Base-by-base conservation (phyloP, 768 basidiomycete genomes). In the Trametes coccinea region DNA sequence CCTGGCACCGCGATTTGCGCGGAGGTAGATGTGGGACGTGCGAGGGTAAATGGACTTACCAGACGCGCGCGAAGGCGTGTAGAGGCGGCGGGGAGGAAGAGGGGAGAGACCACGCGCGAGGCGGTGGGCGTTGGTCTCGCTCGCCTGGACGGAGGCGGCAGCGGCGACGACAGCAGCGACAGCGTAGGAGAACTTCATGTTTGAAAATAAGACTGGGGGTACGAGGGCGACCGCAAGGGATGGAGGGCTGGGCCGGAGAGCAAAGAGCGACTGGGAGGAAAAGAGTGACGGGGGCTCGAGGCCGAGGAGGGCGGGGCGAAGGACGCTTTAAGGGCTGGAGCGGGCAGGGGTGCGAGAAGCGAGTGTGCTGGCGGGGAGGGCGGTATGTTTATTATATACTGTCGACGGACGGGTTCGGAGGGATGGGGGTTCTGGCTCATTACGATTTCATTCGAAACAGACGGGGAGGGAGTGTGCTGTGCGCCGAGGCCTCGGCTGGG, bases 121-220 rank as follows among this genome's bases (percentile, higher is more conserved):
- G 27, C 62, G 62, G 13, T 64, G 34, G 9, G 48, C 62, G 57
- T 64, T 64, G 54, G 62, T 60, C 53, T 60, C 62, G 48, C 27
- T 7, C 27, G 62, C 62, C 49, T 59, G 49, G 49, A 56, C 62
- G 17, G 59, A 59, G 49, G 55, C 62, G 45, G 62, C 59, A 37
- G 62, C 45, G 34, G 59, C 62, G 33, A 60, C 49, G 53, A 64
- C 43, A 31, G 62, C 54, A 22, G 59, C 59, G 55, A 56, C 37
- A 55, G 62, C 58, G 58, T 56, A 59, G 4, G 59, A 31, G 62
- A 64, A 60, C 62, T 60, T 64, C 62, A 64, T 64, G 34, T 43
- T 43, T 43, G 41, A 0, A 2, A 2, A 43, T 43, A n/a, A 0
- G 17, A 45, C 40, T 40, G 46, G 46, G 39, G 49, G n/a, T 43